A percentile compares a stretch with the other conserved stretches of the same genome.
phyloP scores from a whole-genome alignment of 331 rosid genomes.

The Acacia pycnantha region DNA sequence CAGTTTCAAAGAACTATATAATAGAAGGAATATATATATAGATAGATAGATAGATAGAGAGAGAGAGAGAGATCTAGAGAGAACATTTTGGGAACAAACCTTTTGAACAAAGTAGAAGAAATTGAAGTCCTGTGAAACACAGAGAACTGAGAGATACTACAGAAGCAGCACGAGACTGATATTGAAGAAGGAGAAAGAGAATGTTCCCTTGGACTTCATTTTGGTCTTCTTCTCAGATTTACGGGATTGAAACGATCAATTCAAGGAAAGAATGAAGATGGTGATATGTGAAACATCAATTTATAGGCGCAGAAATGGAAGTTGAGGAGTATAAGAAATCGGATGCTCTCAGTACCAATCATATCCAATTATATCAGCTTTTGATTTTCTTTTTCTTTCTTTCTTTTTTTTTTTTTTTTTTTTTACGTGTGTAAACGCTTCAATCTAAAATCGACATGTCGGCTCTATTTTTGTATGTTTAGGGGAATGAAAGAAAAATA shows the following conservation, averaged over 20 bases:
- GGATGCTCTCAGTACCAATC: background rate
- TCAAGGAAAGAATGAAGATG: background rate
- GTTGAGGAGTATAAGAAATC: background rate
- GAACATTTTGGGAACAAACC: constrained; percentile 10
- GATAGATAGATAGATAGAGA: no score
- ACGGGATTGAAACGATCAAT: background rate
- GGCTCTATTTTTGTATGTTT: background rate
- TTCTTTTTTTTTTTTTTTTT: no score
- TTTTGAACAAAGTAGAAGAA: constrained; percentile 67
- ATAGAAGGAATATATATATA: no score
- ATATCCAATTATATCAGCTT: background rate
- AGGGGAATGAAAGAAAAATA: background rate
- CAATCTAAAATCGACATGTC: background rate
- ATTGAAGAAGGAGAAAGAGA: background rate
- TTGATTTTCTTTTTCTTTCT: no score
- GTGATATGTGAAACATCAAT: background rate
- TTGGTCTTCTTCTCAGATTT: background rate
- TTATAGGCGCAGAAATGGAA: background rate
- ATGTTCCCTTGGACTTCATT: constrained; percentile 39
- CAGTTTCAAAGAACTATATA: background rate
- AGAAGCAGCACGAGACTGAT: constrained; percentile 37
- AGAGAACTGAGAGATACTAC: constrained; percentile 19
- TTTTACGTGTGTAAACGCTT: background rate
- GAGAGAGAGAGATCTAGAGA: no score
- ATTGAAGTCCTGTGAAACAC: constrained; percentile 45